phyloP scores from a whole-genome alignment of 306 rosid genomes.

The Alnus rubra region DNA sequence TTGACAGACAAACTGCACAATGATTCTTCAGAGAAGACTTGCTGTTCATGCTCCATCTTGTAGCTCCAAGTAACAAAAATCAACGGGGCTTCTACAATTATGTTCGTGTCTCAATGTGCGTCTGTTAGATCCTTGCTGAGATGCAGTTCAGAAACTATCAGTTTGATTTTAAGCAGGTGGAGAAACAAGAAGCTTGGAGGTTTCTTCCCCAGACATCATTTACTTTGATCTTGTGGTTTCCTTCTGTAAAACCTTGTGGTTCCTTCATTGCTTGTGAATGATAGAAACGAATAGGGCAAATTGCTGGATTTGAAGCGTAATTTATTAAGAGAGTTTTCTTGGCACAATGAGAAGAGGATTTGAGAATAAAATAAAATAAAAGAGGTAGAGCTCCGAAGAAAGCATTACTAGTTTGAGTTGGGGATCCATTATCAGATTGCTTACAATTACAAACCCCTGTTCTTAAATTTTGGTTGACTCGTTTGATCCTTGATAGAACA shows the following conservation, averaged over 20 bases:
- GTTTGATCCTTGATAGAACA: neutral
- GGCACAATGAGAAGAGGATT: neutral
- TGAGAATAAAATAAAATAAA: neutral
- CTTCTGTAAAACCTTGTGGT: neutral
- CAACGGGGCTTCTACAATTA: neutral
- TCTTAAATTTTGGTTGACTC: neutral
- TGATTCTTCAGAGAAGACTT: constrained; percentile 27
- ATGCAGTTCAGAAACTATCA: constrained; percentile 7
- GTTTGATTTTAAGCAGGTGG: neutral
- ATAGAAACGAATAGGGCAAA: constrained; percentile 7
- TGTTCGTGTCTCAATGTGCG: neutral
- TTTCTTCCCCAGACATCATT: neutral
- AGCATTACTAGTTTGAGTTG: neutral
- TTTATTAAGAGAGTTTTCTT: neutral
- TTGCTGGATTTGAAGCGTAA: constrained; percentile 3
- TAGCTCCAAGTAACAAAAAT: constrained; percentile 23
- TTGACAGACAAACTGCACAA: constrained; percentile 33
- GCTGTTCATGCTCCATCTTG: constrained; percentile 45
- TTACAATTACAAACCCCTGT: neutral
- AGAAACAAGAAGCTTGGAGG: constrained; percentile 16
- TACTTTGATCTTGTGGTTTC: constrained; percentile 11
- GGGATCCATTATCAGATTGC: neutral
- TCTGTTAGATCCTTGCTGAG: constrained; percentile 4
- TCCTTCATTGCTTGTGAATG: constrained; percentile 7
- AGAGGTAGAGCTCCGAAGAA: neutral